Conservation (phyloP, 2,329 filamentous ascomycete species). For the Fusarium stilboides region DNA sequence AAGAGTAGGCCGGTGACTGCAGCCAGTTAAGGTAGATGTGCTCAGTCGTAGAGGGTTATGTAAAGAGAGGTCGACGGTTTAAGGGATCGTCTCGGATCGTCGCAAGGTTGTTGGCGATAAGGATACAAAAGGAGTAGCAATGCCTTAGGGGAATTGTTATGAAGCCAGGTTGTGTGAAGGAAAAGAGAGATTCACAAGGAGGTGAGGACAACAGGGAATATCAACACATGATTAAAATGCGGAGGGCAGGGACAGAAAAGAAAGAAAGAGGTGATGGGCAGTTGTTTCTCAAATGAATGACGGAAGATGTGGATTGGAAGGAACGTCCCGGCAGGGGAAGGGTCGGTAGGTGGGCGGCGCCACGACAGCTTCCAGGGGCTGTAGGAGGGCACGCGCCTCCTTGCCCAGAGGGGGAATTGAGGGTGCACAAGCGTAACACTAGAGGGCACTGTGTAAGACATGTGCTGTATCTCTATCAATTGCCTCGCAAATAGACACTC, state of each 20-base stretch:
- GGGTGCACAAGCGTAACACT: slow-evolving; percentile 4
- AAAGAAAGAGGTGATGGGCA: slow-evolving; percentile 4
- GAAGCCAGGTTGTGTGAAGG: not conserved
- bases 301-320: slow-evolving; percentile 30
- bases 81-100: slow-evolving; percentile 5
- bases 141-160: slow-evolving; percentile 9
- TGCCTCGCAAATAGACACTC: not conserved
- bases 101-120: not conserved
- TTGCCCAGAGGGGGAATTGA: slow-evolving; percentile 32
- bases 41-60: slow-evolving; percentile 2
- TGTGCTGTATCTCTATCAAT: slow-evolving; percentile 8
- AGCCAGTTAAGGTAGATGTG: not conserved
- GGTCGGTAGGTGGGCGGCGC: slow-evolving; percentile 37
- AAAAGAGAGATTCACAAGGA: not conserved
- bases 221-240: slow-evolving; percentile 18
- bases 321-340: not conserved
- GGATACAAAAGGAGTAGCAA: slow-evolving; percentile 10
- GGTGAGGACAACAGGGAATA: not conserved
- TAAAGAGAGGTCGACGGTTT: slow-evolving; percentile 9
- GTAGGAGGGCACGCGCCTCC: slow-evolving; percentile 34
- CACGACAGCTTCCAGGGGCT: slow-evolving; percentile 27
- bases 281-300: slow-evolving; percentile 31
- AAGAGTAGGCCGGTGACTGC: not conserved
- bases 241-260: slow-evolving; percentile 3
- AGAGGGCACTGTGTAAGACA: slow-evolving; percentile 6